phyloP scores from a whole-genome alignment of 768 basidiomycete genomes.

The Roridomyces roridus region DNA sequence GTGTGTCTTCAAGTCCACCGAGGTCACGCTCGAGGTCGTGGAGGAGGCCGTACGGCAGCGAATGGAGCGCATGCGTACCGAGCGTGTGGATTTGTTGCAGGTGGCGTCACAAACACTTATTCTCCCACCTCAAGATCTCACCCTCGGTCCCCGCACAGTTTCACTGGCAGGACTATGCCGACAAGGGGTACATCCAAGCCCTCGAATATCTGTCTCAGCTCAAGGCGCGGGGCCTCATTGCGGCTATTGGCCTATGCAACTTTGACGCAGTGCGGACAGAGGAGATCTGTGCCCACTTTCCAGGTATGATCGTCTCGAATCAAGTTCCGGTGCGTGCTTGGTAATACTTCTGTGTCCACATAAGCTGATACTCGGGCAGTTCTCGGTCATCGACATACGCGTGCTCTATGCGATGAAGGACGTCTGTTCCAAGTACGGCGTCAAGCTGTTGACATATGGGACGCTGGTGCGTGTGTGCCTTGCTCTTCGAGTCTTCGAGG shows the following conservation, averaged over 20 bases:
- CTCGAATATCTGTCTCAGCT: slow-evolving; percentile 62
- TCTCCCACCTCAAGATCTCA: background rate
- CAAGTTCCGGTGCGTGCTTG: slow-evolving; percentile 75
- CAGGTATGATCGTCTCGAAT: slow-evolving; percentile 77
- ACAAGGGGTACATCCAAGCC: slow-evolving; percentile 49
- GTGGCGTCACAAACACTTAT: slow-evolving; percentile 37
- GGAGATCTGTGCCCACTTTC: slow-evolving; percentile 78
- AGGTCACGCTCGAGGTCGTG: slow-evolving; percentile 60
- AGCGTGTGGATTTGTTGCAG: slow-evolving; percentile 74
- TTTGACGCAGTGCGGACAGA: slow-evolving; percentile 79
- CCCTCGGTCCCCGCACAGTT: slow-evolving; percentile 53
- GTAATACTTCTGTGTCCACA: background rate
- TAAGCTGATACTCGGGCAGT: slow-evolving; percentile 46
- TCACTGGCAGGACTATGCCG: slow-evolving; percentile 78
- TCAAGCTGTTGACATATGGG: slow-evolving; percentile 81
- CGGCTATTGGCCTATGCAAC: slow-evolving; percentile 78
- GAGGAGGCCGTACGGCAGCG: slow-evolving; percentile 72
- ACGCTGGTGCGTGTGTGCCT: slow-evolving; percentile 60
- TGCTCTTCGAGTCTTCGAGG: background rate
- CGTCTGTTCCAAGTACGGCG: slow-evolving; percentile 72
- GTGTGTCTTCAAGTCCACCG: slow-evolving; percentile 73
- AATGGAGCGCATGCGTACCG: slow-evolving; percentile 67
- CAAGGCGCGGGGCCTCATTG: slow-evolving; percentile 63
- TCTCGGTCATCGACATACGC: slow-evolving; percentile 77
- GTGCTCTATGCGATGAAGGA: slow-evolving; percentile 79